These are phyloP conservation scores for Lachnellula willkommii DNA, from an alignment of 2,329 filamentous ascomycete species.

Conservation along the genomic window DNA sequence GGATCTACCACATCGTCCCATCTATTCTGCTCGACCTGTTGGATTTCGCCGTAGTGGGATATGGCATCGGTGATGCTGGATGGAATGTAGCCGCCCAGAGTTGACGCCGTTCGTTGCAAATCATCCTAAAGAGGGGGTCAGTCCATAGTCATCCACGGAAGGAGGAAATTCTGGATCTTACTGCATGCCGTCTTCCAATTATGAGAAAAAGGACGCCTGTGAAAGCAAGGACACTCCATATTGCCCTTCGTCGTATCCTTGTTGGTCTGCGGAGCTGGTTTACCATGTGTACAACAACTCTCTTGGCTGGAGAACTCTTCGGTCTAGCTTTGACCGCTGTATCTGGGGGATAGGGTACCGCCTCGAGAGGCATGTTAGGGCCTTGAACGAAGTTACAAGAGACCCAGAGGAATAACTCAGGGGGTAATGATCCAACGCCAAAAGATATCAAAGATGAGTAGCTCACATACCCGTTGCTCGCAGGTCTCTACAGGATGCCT, in stretches of 20 bases:
- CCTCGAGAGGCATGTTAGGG: not conserved
- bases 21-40: slow-evolving; percentile 3
- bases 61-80: slow-evolving; percentile 11
- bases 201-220: slow-evolving; percentile 10
- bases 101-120: slow-evolving; percentile 10
- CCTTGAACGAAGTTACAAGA: not conserved
- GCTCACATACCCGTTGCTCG: too few relatives aligned
- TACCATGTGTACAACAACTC: slow-evolving; percentile 13
- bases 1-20: slow-evolving; percentile 12
- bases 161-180: not conserved
- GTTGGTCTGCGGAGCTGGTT: slow-evolving; percentile 17
- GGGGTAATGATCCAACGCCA: too few relatives aligned
- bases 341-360: not conserved
- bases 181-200: slow-evolving; percentile 8
- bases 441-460: too few relatives aligned
- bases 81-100: slow-evolving; percentile 12
- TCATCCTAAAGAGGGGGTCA: slow-evolving; percentile 6
- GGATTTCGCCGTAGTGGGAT: slow-evolving; percentile 2
- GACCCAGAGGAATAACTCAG: not conserved
- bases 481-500: too few relatives aligned
- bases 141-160: not conserved
- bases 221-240: slow-evolving; percentile 9
- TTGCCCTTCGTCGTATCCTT: slow-evolving; percentile 13
- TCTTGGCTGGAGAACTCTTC: slow-evolving; percentile 10
- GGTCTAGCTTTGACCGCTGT: not conserved